Base-by-base conservation (phyloP, 345 rosid species). In the Linum tenue region DNA sequence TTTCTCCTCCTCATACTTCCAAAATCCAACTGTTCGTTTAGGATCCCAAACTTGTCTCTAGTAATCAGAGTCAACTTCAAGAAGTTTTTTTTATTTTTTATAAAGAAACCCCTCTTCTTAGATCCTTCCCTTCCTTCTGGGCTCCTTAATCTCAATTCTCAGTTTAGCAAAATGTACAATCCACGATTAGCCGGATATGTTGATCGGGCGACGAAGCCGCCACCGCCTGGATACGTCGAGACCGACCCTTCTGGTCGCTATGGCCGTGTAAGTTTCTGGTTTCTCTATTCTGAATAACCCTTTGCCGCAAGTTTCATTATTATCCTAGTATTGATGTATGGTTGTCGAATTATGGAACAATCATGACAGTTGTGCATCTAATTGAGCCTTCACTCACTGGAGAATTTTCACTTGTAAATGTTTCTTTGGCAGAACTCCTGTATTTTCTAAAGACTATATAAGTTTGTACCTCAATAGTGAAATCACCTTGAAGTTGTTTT, bases 191-290 rank as follows among this genome's bases (percentile, higher is more conserved):
- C 77, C 51, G 78, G 83, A 50, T 67, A 64, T 60, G 64, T 64
- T 44, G 81, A 11, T 36, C 31, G 12, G 39, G 11, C 37, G 39
- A 15, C 14, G 14, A 48, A 9, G 53, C 6, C 11, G 64, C 14
- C 15, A 61, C 64, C 3, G 17, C 10, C 7, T 16, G 64, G 62
- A 55, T 75, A 75, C 14, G 71, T 43, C 7, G 78, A 75, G 55
- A 79, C 78, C 40, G 85, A 84, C 70, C 82, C 88, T 51, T 56
- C 75, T 0, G 79, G 82, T 37, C 80, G 88, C 1, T 84, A 84
- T 64, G 76, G 85, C 35, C 78, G 83, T 61, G 88, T 83, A 77
- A 75, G 85, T 76, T 64, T 50, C 11, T 15, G 36, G 22, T 57
- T 57, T 48, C 11, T 2, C 37, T 57, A 9, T 37, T 16, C 38